Percentiles rank a stretch among this genome's conserved stretches.
Conservation (phyloP, 2,329 filamentous ascomycete genomes). For the Penicillium hesseltinei region DNA sequence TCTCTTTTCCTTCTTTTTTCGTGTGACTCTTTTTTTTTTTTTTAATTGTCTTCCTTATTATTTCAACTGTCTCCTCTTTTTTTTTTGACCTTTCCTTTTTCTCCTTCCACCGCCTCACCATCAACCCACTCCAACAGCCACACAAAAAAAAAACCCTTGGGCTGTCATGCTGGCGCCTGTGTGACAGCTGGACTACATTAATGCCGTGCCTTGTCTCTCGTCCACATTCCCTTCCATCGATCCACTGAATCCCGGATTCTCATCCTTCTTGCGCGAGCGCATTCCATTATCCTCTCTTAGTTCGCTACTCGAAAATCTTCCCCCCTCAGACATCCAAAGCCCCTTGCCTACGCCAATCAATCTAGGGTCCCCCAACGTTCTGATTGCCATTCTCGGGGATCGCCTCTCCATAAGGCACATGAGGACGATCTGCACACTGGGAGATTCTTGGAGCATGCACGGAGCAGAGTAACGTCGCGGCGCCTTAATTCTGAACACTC, state of each 20-base stretch:
- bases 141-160: constrained; percentile 13
- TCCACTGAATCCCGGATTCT: constrained; percentile 33
- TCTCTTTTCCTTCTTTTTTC: constrained; percentile 3
- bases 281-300: constrained; percentile 29
- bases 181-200: constrained; percentile 39
- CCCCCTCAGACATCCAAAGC: not conserved
- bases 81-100: constrained; percentile 10
- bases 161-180: constrained; percentile 39
- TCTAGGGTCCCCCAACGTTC: constrained; percentile 28
- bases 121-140: not conserved
- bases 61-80: not conserved
- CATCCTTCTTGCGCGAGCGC: constrained; percentile 31
- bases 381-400: constrained; percentile 30
- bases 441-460: constrained; percentile 44
- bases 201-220: constrained; percentile 38
- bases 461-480: constrained; percentile 41
- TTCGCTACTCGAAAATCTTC: constrained; percentile 3
- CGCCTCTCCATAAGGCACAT: constrained; percentile 31
- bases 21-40: constrained; percentile 1
- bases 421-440: constrained; percentile 38
- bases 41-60: not conserved
- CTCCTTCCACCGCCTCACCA: not conserved
- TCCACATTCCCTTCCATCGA: constrained; percentile 36
- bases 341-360: constrained; percentile 26
- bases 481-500: constrained; percentile 27